Evolutionary conservation across 164 flowering plant species (phyloP).

Genomic region (Santalum album): DNA sequence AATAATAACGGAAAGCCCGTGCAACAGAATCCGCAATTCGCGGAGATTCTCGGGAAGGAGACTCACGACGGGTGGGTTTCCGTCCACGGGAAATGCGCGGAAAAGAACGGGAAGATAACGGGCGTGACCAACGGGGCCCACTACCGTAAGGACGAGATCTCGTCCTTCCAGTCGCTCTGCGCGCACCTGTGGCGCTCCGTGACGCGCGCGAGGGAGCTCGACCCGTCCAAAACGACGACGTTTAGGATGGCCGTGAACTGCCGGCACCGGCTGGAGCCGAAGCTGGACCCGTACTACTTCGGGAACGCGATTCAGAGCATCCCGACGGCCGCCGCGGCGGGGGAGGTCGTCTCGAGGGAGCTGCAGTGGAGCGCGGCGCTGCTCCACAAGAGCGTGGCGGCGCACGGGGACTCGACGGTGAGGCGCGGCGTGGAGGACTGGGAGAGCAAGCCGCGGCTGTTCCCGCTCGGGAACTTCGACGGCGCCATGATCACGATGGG

Average conservation of each 20-base stretch:
- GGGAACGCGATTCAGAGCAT: slow-evolving; percentile 84
- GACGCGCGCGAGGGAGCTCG: slow-evolving; percentile 59
- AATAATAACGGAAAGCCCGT: background rate
- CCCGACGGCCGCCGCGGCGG: slow-evolving; percentile 34
- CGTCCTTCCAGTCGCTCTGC: slow-evolving; percentile 77
- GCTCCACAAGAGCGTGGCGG: slow-evolving; percentile 47
- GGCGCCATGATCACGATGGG: slow-evolving; percentile 70
- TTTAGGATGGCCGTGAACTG: slow-evolving; percentile 93
- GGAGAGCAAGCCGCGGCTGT: slow-evolving; percentile 43
- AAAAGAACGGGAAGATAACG: slow-evolving; percentile 22
- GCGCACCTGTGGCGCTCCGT: slow-evolving; percentile 82
- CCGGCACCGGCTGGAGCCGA: slow-evolving; percentile 65
- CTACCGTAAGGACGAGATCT: slow-evolving; percentile 40
- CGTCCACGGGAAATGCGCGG: slow-evolving; percentile 12
- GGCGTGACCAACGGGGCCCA: slow-evolving; percentile 7
- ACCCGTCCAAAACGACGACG: slow-evolving; percentile 38
- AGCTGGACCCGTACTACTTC: slow-evolving; percentile 54
- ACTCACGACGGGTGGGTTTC: slow-evolving; percentile 30
- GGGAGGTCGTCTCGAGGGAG: slow-evolving; percentile 36
- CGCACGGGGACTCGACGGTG: slow-evolving; percentile 40
- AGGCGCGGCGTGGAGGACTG: slow-evolving; percentile 38
- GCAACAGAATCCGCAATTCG: slow-evolving; percentile 4
- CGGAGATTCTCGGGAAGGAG: slow-evolving; percentile 37
- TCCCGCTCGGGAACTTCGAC: slow-evolving; percentile 55
- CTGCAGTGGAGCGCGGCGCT: slow-evolving; percentile 35